phyloP scores from a whole-genome alignment of 192 early-diverging fungal species.

The Coemansia reversa region DNA sequence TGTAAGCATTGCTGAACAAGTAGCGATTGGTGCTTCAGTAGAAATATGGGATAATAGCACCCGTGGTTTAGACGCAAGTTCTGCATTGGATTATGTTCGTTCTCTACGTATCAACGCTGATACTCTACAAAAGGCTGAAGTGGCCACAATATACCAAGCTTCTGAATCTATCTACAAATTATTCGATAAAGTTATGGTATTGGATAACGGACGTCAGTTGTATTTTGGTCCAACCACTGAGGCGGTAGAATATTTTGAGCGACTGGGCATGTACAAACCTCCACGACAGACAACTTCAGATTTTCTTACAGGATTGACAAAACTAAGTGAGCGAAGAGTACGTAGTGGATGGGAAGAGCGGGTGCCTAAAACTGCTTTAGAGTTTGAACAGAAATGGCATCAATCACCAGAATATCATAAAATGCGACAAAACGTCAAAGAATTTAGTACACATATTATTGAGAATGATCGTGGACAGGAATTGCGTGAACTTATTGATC shows the following conservation, averaged over 20 bases:
- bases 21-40: constrained; percentile 57
- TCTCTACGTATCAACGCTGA: constrained; percentile 72
- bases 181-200: constrained; percentile 69
- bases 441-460: constrained; percentile 38
- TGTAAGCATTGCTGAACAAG: constrained; percentile 59
- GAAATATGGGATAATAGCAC: constrained; percentile 65
- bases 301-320: constrained; percentile 71
- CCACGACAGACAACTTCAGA: constrained; percentile 69
- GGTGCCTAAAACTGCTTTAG: constrained; percentile 59
- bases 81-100: constrained; percentile 66
- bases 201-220: constrained; percentile 66
- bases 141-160: constrained; percentile 66
- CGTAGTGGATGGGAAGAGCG: constrained; percentile 58
- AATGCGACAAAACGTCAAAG: constrained; percentile 43
- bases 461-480: constrained; percentile 22
- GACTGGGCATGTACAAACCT: constrained; percentile 63
- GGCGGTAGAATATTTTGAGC: constrained; percentile 64
- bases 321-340: constrained; percentile 59
- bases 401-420: constrained; percentile 44
- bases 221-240: constrained; percentile 65
- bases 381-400: constrained; percentile 66
- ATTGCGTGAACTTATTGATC: constrained; percentile 54
- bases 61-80: constrained; percentile 60
- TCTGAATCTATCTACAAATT: constrained; percentile 75
- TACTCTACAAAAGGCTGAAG: constrained; percentile 61